Evolutionary conservation across 805 yeast species (phyloP).

Genomic region (Torulaspora delbrueckii): DNA sequence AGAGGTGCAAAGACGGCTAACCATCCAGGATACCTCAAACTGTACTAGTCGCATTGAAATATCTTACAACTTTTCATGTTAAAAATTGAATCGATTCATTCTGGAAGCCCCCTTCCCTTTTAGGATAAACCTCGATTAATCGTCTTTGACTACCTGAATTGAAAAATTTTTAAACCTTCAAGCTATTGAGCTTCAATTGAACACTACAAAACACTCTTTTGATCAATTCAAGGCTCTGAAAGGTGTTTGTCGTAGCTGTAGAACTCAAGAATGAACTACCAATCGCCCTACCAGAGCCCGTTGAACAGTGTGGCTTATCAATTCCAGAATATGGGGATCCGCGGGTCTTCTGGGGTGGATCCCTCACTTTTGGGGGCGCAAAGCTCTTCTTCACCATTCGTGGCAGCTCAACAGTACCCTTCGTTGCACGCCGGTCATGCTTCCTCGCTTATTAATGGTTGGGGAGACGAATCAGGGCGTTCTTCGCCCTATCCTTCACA

Average conservation of each 20-base stretch:
- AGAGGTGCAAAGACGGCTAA: too few relatives aligned
- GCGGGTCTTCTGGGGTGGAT: conserved; percentile 4
- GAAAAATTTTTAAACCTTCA: conserved; percentile 1
- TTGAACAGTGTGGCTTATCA: conserved; percentile 21
- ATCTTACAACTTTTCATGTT: background rate
- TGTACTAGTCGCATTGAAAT: background rate
- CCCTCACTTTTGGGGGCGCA: background rate
- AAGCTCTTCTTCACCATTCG: conserved; percentile 22
- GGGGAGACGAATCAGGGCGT: conserved; percentile 7
- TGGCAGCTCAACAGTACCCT: conserved; percentile 4
- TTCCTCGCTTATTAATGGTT: conserved; percentile 1
- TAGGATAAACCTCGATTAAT: background rate
- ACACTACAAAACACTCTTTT: background rate
- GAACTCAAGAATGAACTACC: conserved; percentile 16
- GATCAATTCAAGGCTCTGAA: too few relatives aligned
- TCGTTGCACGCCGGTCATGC: background rate
- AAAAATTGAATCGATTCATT: background rate
- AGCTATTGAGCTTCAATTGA: background rate
- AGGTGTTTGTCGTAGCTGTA: background rate
- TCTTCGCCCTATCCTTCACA: conserved; percentile 16
- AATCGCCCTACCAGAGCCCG: conserved; percentile 16
- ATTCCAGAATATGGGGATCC: conserved; percentile 15
- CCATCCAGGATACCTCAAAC: background rate
- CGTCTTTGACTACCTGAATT: background rate
- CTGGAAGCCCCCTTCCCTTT: background rate